Base-by-base conservation (phyloP, 208 protist genomes). In the Crithidia fasciculata region DNA sequence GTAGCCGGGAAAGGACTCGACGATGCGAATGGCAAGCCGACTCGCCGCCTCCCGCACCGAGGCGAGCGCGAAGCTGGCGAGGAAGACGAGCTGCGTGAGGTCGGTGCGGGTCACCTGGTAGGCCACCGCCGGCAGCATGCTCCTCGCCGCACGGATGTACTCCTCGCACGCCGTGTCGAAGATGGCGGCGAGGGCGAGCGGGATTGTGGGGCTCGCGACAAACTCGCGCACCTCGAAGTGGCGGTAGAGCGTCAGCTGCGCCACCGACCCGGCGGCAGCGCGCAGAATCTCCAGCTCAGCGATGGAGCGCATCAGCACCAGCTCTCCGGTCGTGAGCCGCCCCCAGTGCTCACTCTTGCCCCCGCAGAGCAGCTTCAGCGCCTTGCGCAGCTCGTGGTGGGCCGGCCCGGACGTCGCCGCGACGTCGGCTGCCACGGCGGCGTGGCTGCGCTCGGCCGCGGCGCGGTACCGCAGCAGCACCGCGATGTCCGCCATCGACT, bases 151-250 rank as follows among this genome's bases (percentile, higher is more conserved):
- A 54, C 40, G 54, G 39, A 94, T 47, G 79, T 92, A 93, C 49
- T 81, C 64, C 54, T 67, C 69, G 41, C 84, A 89, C n/a, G 82
- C 84, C n/a, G 85, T 75, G 15, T 60, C 18, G 16, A 88, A 82
- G 16, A 89, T 82, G 67, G 83, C 36, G 16, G 62, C 52, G 18
- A 94, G 62, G 18, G 72, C 79, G 2, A 65, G 66, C 56, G 72
- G 75, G n/a, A 94, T 84, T 10, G 84, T 73, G 6, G 77, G 76
- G 63, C 85, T 89, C 16, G 91, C 88, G 19, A 94, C 87, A 74
- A 93, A 94, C 78, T 94, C 92, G 28, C 88, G 78, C 41, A 93
- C 78, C 69, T 96, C 89, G 74, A 92, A 93, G 55, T 91, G 84
- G 58, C 86, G 81, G 74, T 94, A 94, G 13, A 89, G 78, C 18